Conservation (phyloP, 352 stramenopile genomes). For the Blastocystis hominis region DNA sequence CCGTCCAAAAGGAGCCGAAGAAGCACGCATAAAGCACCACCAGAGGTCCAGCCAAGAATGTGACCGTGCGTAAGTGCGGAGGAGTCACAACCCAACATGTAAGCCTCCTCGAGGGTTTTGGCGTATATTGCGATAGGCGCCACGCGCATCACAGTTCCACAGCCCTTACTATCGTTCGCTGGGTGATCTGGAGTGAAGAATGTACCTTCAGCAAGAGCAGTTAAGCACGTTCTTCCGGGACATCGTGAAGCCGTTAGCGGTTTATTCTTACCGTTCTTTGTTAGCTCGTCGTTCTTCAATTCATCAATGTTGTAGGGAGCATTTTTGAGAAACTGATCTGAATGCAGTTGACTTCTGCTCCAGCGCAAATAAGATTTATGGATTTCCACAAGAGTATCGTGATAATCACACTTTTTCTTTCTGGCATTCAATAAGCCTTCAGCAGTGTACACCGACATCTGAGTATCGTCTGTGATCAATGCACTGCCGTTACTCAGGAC, state of each 20-base stretch:
- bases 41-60: not conserved
- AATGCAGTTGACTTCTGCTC: not conserved
- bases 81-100: not conserved
- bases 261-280: not conserved
- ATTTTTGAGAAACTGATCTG: not conserved
- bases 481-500: not conserved
- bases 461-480: slow-evolving; percentile 21
- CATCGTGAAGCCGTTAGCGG: not conserved
- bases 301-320: not conserved
- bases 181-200: not conserved
- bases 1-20: not conserved
- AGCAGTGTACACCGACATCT: slow-evolving; percentile 28
- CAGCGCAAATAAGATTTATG: slow-evolving; percentile 25
- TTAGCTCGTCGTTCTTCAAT: not conserved
- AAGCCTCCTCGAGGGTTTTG: not conserved
- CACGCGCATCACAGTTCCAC: slow-evolving; percentile 20
- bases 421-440: slow-evolving; percentile 12
- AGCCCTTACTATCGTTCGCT: slow-evolving; percentile 31
- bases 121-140: not conserved
- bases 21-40: not conserved
- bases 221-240: not conserved
- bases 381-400: slow-evolving; percentile 6
- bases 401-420: not conserved
- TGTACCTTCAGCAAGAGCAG: not conserved
- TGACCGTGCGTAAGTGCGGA: slow-evolving; percentile 2